phyloP scores from a whole-genome alignment of 441 rosid species.

The Adansonia grandidieri region DNA sequence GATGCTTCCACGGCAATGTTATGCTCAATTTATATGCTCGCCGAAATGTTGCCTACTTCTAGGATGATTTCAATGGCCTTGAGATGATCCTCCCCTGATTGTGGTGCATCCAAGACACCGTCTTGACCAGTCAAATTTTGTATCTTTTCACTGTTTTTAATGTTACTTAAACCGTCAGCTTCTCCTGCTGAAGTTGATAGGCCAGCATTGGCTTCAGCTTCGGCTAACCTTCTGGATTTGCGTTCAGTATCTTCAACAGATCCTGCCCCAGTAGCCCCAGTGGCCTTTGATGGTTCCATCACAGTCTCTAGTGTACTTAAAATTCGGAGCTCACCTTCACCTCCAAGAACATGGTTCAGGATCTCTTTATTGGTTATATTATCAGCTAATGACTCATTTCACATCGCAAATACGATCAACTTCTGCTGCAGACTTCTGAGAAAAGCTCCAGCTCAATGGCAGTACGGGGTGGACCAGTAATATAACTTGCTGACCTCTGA shows the following conservation, averaged over 20 bases:
- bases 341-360: slow-evolving; percentile 8
- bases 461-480: not conserved
- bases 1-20: not conserved
- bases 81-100: not conserved
- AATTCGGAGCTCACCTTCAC: slow-evolving; percentile 18
- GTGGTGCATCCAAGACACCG: not conserved
- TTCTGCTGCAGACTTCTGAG: slow-evolving; percentile 22
- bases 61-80: slow-evolving; percentile 11
- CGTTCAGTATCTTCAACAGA: slow-evolving; percentile 11
- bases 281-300: slow-evolving; percentile 15
- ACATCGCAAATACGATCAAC: not conserved
- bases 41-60: not conserved
- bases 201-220: not conserved
- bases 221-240: slow-evolving; percentile 20
- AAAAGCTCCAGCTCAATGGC: slow-evolving; percentile 30
- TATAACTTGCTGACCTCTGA: not conserved
- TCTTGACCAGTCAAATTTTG: slow-evolving; percentile 13
- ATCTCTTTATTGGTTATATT: slow-evolving; percentile 25
- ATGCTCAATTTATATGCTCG: not conserved
- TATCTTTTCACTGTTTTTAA: slow-evolving; percentile 8
- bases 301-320: not conserved
- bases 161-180: slow-evolving; percentile 7
- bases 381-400: slow-evolving; percentile 19
- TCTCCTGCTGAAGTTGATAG: slow-evolving; percentile 18
- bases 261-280: not conserved